phyloP scores from a whole-genome alignment of 2,329 filamentous ascomycete species.

The Verruconis gallopava region DNA sequence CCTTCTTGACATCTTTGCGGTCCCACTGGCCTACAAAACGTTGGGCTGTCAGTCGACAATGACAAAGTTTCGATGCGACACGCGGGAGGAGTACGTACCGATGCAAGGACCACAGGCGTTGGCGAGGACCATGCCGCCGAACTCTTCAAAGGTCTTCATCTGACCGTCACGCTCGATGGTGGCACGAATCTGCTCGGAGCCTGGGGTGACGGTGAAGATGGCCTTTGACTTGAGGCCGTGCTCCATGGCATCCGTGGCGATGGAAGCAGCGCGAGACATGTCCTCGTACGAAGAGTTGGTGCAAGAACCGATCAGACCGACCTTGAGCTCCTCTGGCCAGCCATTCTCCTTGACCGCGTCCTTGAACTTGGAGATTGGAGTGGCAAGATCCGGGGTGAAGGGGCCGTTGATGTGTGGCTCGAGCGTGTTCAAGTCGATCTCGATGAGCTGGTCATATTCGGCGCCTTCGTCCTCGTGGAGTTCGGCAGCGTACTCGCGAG shows the following conservation, averaged over 20 bases:
- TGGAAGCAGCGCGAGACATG: constrained; percentile 86
- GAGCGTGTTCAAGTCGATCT: constrained; percentile 87
- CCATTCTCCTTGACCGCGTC: constrained; percentile 85
- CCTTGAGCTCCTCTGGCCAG: constrained; percentile 95
- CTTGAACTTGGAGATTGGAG: constrained; percentile 94
- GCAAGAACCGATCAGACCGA: constrained; percentile 94
- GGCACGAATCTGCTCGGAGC: constrained; percentile 91
- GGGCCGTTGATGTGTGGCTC: constrained; percentile 98
- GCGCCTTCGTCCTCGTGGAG: constrained; percentile 79
- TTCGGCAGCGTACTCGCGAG: constrained; percentile 70
- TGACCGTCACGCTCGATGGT: constrained; percentile 86
- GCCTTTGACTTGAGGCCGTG: constrained; percentile 92
- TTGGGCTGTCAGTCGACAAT: neutral
- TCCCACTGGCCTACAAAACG: constrained; percentile 60
- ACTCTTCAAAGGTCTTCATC: constrained; percentile 89
- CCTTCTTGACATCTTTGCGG: constrained; percentile 85
- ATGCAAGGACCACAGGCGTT: constrained; percentile 68
- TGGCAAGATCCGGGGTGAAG: constrained; percentile 96
- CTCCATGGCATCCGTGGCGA: constrained; percentile 78
- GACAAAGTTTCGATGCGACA: neutral
- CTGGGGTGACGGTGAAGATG: constrained; percentile 87
- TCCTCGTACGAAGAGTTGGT: constrained; percentile 86
- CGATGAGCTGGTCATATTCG: constrained; percentile 90
- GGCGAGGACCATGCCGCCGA: constrained; percentile 85
- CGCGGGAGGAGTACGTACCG: constrained; percentile 30